Evolutionary conservation across 495 filamentous ascomycete genomes (phyloP), one percentile per base, ranked within the genome.

Genomic region (Tirmania nivea): DNA sequence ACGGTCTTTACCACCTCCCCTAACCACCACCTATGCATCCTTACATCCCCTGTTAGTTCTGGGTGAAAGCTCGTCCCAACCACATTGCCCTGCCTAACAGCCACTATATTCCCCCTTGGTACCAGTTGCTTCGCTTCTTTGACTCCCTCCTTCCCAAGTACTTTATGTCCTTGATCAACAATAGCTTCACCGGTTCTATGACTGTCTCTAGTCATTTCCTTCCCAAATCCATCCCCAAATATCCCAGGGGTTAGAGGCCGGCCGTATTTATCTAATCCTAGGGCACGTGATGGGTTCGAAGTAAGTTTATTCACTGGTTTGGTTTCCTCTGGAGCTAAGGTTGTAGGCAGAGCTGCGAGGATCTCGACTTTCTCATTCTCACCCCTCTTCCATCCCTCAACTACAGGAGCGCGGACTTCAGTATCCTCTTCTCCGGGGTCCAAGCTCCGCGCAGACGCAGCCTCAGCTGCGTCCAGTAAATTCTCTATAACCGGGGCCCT

Each of bases 31-130:
- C 77, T 68, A 68, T 97, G 90, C 60, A 96, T 95, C 60, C 90
- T 73, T 55, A 76, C 70, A 66, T 97, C 90, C 20, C 77, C 78
- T 20, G 89, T 97, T 63, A 97, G 67, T 66, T 97, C 92, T 0
- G 92, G 90, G 63, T 97, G 92, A 63, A 96, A 97, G 63, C 87
- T 94, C 8, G 86, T 96, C 7, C 86, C 92, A 56, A 97, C 87
- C 1, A 94, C 85, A 69, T 96, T 95, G 11, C 84, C 84, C 68
- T 96, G 89, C 54, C 75, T 73, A 48, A 97, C 84, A 8, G 90
- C 90, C 49, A 97, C 77, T 48, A 97, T 86, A 60, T 93, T 85
- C 12, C 78, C 83, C n/a, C 72, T 12, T 12, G 48, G 21, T 12
- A 31, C 20, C 3, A 14, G 48, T 12, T 50, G 11, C 20, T 50